phyloP scores from a whole-genome alignment of 495 filamentous ascomycete species.

The Chaetomidium leptoderma region DNA sequence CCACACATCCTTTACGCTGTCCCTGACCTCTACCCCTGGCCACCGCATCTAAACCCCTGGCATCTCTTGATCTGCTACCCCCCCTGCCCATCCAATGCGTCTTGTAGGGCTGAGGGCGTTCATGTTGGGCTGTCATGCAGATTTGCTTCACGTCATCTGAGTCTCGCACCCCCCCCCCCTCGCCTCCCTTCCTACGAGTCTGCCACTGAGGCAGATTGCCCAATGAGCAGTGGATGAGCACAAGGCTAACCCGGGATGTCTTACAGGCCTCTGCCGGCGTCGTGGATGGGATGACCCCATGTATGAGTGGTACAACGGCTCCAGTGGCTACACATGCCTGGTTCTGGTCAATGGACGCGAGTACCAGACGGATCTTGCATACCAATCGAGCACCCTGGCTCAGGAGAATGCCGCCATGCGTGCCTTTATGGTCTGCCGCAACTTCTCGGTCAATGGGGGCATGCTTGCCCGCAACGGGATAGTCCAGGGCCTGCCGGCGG shows the following conservation, averaged over 20 bases:
- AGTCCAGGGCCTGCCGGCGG: constrained; percentile 78
- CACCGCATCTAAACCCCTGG: constrained; percentile 19
- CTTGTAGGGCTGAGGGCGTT: constrained; percentile 35
- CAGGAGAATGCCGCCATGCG: constrained; percentile 94
- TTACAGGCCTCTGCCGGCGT: constrained; percentile 87
- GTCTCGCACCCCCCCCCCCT: constrained; percentile 26
- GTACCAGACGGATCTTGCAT: constrained; percentile 86
- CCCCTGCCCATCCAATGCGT: constrained; percentile 13
- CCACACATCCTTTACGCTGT: constrained; percentile 2
- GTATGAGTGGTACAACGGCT: constrained; percentile 74
- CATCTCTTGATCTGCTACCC: constrained; percentile 17
- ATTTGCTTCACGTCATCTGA: constrained; percentile 36
- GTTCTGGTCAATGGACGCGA: constrained; percentile 95
- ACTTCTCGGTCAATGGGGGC: constrained; percentile 97
- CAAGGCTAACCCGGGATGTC: constrained; percentile 41
- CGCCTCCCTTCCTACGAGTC: no score
- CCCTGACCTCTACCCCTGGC: constrained; percentile 26
- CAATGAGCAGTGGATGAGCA: constrained; percentile 32
- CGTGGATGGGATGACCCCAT: constrained; percentile 91
- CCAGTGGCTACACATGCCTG: constrained; percentile 77
- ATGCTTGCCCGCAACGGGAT: constrained; percentile 79
- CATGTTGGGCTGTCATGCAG: constrained; percentile 48
- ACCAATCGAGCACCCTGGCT: constrained; percentile 74
- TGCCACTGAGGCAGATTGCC: constrained; percentile 16
- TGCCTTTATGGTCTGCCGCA: constrained; percentile 96